phyloP scores from a whole-genome alignment of 768 basidiomycete species.

The Macrolepiota dolichaula region DNA sequence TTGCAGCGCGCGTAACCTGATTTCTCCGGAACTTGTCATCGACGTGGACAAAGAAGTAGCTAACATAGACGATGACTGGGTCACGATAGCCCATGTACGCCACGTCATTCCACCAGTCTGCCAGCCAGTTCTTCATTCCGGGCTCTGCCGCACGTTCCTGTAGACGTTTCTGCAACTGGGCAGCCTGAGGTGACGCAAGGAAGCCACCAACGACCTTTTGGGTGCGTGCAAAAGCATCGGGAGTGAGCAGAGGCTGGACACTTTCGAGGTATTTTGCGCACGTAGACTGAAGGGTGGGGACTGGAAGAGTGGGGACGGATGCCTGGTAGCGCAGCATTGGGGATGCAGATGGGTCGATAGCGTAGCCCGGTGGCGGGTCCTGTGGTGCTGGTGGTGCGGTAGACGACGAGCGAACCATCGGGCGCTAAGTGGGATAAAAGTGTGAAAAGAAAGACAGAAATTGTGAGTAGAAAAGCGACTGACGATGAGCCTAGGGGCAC shows the following conservation, averaged over 20 bases:
- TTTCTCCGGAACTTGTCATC: conserved; percentile 53
- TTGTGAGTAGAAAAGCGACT: not conserved
- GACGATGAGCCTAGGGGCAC: not conserved
- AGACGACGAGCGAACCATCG: conserved; percentile 12
- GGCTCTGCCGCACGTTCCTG: conserved; percentile 68
- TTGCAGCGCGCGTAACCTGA: conserved; percentile 74
- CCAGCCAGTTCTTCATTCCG: conserved; percentile 75
- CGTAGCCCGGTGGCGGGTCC: conserved; percentile 25
- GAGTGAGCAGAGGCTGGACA: conserved; percentile 72
- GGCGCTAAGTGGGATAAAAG: not conserved
- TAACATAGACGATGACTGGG: conserved; percentile 87
- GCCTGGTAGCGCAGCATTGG: conserved; percentile 75
- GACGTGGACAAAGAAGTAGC: conserved; percentile 92
- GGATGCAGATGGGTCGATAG: conserved; percentile 51
- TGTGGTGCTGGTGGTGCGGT: conserved; percentile 19
- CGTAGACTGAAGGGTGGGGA: conserved; percentile 82
- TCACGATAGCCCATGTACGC: conserved; percentile 90
- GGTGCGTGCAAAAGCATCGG: conserved; percentile 58
- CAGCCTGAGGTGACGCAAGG: conserved; percentile 61
- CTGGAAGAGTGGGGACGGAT: conserved; percentile 74
- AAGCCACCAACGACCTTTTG: conserved; percentile 62
- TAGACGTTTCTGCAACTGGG: conserved; percentile 75
- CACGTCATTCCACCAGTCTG: conserved; percentile 96
- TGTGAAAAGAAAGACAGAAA: not conserved
- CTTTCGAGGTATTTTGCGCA: conserved; percentile 86